Conservation (phyloP, 164 flowering plant genomes). For the Annona squamosa region DNA sequence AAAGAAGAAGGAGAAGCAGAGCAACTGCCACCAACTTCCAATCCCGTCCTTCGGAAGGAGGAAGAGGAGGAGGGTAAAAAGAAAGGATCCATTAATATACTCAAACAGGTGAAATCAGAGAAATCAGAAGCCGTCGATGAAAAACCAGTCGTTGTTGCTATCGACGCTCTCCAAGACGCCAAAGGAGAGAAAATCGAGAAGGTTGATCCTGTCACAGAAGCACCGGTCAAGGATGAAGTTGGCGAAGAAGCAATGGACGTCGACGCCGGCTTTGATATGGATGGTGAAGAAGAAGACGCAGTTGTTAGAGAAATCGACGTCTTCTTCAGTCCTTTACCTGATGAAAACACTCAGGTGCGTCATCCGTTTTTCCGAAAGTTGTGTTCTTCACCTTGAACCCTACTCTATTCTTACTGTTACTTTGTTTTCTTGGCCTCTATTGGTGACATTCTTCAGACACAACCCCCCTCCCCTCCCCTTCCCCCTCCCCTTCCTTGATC, state of each 20-base stretch:
- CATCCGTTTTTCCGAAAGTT: no score
- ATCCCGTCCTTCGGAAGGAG: not conserved
- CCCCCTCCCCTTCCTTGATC: no score
- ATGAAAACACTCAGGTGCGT: not conserved
- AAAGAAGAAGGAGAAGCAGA: not conserved
- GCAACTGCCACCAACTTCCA: not conserved
- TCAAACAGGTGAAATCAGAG: not conserved
- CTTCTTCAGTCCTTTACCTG: not conserved
- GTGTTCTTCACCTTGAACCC: no score
- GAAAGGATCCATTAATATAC: not conserved
- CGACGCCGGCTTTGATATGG: not conserved
- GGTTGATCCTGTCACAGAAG: not conserved
- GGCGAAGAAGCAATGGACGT: not conserved
- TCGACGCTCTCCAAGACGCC: no score
- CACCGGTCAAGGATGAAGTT: not conserved
- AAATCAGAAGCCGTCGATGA: not conserved
- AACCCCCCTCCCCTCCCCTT: no score
- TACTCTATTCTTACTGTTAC: no score
- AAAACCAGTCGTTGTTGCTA: not conserved
- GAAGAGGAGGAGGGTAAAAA: not conserved
- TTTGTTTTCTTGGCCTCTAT: no score
- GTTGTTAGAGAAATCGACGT: not conserved
- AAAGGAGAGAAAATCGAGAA: not conserved
- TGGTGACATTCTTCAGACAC: no score
- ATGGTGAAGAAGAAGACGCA: not conserved